Conservation (phyloP, 768 basidiomycete species). For the Naganishia kalamii region DNA sequence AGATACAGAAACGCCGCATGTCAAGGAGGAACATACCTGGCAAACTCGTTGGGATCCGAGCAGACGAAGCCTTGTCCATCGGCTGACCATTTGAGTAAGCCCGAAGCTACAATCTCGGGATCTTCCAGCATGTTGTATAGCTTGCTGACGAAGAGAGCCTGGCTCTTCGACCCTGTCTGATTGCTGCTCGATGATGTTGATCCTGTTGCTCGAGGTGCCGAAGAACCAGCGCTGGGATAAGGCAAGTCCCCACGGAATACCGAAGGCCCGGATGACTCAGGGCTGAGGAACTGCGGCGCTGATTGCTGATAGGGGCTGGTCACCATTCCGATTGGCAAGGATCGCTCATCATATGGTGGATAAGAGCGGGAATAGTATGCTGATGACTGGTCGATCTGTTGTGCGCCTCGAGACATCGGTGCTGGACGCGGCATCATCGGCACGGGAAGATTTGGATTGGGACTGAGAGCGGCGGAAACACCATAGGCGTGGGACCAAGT, state of each 20-base stretch:
- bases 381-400: not conserved
- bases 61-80: conserved; percentile 43
- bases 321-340: not conserved
- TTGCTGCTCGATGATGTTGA: not conserved
- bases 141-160: conserved; percentile 45
- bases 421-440: not conserved
- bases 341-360: conserved; percentile 7
- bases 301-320: conserved; percentile 8
- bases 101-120: conserved; percentile 35
- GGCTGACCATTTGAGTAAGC: conserved; percentile 41
- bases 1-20: not conserved
- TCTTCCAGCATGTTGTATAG: conserved; percentile 46
- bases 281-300: not conserved
- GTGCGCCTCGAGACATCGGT: not conserved
- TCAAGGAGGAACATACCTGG: conserved; percentile 34
- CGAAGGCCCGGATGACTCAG: not conserved
- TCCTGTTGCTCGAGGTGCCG: not conserved
- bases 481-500: conserved; percentile 1
- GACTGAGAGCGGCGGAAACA: not conserved
- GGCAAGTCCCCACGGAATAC: conserved; percentile 5
- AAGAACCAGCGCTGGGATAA: not conserved
- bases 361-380: conserved; percentile 6
- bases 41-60: conserved; percentile 43
- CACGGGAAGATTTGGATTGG: not conserved
- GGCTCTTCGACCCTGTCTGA: conserved; percentile 32